phyloP scores from a whole-genome alignment of 306 rosid genomes.

The Vigna reflexopilosa region DNA sequence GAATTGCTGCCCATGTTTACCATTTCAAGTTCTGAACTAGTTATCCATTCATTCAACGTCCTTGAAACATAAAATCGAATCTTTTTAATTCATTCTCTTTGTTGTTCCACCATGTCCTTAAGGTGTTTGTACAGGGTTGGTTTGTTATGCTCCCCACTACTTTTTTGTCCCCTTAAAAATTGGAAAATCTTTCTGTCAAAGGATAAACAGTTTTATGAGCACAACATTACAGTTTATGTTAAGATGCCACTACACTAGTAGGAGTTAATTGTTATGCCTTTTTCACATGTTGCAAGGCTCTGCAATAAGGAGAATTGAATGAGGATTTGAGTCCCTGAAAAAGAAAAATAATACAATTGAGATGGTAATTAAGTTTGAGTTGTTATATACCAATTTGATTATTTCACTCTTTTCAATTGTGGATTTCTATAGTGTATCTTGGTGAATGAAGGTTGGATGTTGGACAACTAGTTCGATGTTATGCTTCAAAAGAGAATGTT shows the following conservation, averaged over 20 bases:
- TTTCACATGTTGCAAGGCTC: neutral
- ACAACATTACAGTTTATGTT: neutral
- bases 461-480: no score
- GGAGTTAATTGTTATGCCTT: neutral
- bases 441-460: no score
- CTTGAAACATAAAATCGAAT: no score
- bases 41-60: no score
- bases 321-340: no score
- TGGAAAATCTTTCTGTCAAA: neutral
- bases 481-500: no score
- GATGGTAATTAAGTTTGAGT: neutral
- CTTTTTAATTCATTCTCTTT: no score
- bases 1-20: no score
- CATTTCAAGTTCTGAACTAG: no score
- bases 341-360: neutral
- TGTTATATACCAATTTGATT: neutral
- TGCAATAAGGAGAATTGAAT: no score
- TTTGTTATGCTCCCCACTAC: conserved; percentile 44
- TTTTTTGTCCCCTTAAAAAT: neutral
- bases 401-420: no score
- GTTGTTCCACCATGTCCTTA: neutral
- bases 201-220: neutral
- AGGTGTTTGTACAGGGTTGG: neutral
- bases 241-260: neutral
- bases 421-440: no score